These are phyloP conservation scores for Silene vulgaris DNA, from an alignment of 179 eudicot genomes.

Conservation along the genomic window DNA sequence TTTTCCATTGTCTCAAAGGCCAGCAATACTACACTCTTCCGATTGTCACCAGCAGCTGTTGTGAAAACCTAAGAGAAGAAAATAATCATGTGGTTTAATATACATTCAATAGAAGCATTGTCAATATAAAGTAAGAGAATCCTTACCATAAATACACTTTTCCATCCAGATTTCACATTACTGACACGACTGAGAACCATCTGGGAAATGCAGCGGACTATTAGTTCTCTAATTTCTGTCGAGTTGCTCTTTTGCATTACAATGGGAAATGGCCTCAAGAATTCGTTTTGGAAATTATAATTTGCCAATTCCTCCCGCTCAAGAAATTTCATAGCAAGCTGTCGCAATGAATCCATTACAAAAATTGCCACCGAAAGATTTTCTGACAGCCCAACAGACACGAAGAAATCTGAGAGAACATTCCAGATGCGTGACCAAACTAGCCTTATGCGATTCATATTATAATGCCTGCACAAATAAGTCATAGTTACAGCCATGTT, in stretches of 20 bases:
- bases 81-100: slow-evolving; percentile 13
- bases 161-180: slow-evolving; percentile 99
- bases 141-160: slow-evolving; percentile 87
- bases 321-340: slow-evolving; percentile 92
- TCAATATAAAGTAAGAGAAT: slow-evolving; percentile 11
- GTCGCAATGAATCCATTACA: slow-evolving; percentile 97
- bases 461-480: slow-evolving; percentile 82
- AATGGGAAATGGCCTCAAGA: slow-evolving; percentile 88
- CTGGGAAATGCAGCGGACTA: slow-evolving; percentile 93
- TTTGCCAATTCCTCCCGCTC: slow-evolving; percentile 98
- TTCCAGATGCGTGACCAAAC: slow-evolving; percentile 99
- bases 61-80: slow-evolving; percentile 66
- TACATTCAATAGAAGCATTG: background rate
- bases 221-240: slow-evolving; percentile 85
- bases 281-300: slow-evolving; percentile 94
- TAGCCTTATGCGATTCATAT: slow-evolving; percentile 90
- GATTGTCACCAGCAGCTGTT: slow-evolving; percentile 92
- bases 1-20: slow-evolving; percentile 98
- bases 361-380: slow-evolving; percentile 96
- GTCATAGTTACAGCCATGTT: background rate
- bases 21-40: slow-evolving; percentile 78
- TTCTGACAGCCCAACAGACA: slow-evolving; percentile 88
- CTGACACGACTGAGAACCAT: slow-evolving; percentile 92
- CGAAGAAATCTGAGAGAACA: slow-evolving; percentile 96
- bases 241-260: slow-evolving; percentile 89